Base-by-base conservation (phyloP, 2,329 filamentous ascomycete genomes). In the Talaromyces sp. region DNA sequence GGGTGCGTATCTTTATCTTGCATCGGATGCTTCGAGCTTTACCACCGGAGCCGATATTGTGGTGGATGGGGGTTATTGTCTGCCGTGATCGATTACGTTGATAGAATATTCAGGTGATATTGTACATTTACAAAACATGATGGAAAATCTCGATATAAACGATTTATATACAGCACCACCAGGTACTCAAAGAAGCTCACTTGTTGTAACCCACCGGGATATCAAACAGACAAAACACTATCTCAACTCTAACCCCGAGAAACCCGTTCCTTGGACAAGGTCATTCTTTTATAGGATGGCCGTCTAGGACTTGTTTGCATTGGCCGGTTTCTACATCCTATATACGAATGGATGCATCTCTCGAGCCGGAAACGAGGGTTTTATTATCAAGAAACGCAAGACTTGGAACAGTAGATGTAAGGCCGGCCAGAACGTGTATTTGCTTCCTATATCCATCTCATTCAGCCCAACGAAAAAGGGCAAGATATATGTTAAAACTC, bases 21-120 rank as follows among this genome's bases (percentile, higher is more conserved):
- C 79, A 3, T 77, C 73, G 62, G 76, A 80, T 68, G 77, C 79
- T 3, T 79, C 75, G 27, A 76, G 71, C 9, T 81, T 79, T 60
- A 80, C 79, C 74, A 81, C 79, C 6, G 79, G 80, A 21, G 75
- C 78, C 41, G 78, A 81, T 63, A 67, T 81, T n/a, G 62, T 81
- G 31, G 77, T 81, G 56, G 80, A 81, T 59, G 79, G 80, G 46
- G 80, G 79, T 0, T 82, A 81, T 31, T 27, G 55, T 49, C 17
- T 52, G 11, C 49, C 49, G 3, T 52, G 49, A 52, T 29, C n/a
- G 21, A 17, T 6, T 51, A 14, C 27, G n/a, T n/a, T n/a, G n/a
- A n/a, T n/a, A n/a, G n/a, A n/a, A 31, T 31, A 31, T 31, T 10
- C 9, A 31, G 4, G 29, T 31, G 29, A 10, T 10, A 31, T 31